Evolutionary conservation across 2,329 filamentous ascomycete genomes (phyloP), one percentile per base, ranked within the genome.

Genomic region (Phyllosticta paracitricarpa): DNA sequence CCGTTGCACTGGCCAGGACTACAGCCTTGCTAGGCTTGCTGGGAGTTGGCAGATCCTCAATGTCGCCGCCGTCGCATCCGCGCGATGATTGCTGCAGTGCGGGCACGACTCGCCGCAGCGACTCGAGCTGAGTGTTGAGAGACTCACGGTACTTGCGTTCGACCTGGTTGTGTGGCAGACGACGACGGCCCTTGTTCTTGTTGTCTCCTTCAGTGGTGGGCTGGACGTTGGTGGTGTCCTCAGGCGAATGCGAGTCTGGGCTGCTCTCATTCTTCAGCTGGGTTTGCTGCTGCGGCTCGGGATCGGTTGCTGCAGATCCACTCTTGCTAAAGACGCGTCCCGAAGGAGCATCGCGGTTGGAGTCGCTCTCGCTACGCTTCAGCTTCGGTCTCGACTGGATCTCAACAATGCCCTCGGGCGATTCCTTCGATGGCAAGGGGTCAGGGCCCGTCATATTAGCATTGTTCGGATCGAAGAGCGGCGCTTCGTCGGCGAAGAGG

Each of bases 101-200:
- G 0, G 75, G 76, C 0, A 78, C 70, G 2, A 76, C 70, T 51
- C 70, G 64, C 40, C 72, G 71, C 7, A 78, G 69, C 0, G 74
- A 74, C 17, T 78, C 76, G 55, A 78, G 72, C 62, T 77, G 76
- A 0, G 75, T 75, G 67, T 78, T 78, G 56, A 78, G 71, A 3
- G 75, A 77, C 58, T 78, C 75, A 58, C 76, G 76, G 65, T 78
- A 78, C 61, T 77, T 75, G 55, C 75, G 74, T 64, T 78, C 76
- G 59, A 78, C 76, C 63, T 78, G 74, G 58, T 77, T 78, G 68
- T 78, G 76, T 10, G 74, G 74, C 19, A 74, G 63, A 51, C 74
- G 69, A 26, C 70, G 68, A 33, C 71, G 71, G 10, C 68, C 65
- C 61, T 74, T 75, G 19, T 69, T 65, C 61, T 73, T 74, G 26